These are phyloP conservation scores for Carnegiea gigantea DNA, from an alignment of 179 eudicot species.

Conservation along the genomic window DNA sequence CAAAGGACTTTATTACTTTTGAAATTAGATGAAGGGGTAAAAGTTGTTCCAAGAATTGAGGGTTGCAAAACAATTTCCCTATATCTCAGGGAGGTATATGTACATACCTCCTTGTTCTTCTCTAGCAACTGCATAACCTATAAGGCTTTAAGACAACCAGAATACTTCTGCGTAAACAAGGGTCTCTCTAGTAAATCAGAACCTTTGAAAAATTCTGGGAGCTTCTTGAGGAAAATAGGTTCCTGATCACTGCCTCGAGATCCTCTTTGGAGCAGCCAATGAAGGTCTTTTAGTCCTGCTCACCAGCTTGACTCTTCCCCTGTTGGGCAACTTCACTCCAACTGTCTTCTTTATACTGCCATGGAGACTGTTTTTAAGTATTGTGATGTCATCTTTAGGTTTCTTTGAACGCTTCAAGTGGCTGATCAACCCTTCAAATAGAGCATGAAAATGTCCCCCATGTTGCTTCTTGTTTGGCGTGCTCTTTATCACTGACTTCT, in stretches of 20 bases:
- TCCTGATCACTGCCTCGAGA: conserved; percentile 12
- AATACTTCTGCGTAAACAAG: background rate
- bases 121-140: too few species aligned
- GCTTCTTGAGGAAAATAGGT: background rate
- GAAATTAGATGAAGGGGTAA: too few species aligned
- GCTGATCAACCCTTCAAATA: conserved; percentile 51
- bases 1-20: too few species aligned
- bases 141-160: too few species aligned
- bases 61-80: too few species aligned
- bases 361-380: conserved; percentile 18
- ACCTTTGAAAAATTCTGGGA: background rate
- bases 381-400: conserved; percentile 32
- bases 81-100: too few species aligned
- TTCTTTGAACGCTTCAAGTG: conserved; percentile 49
- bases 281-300: conserved; percentile 28
- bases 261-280: conserved; percentile 38
- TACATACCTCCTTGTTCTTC: too few species aligned
- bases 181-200: background rate
- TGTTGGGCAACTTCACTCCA: conserved; percentile 42
- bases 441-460: conserved; percentile 41
- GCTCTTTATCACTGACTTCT: conserved; percentile 29
- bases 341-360: conserved; percentile 32
- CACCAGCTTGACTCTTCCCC: conserved; percentile 44
- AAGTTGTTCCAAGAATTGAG: too few species aligned
- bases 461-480: conserved; percentile 34